Base-by-base conservation (phyloP, 108 stramenopile species). In the Conticribra guillardii region DNA sequence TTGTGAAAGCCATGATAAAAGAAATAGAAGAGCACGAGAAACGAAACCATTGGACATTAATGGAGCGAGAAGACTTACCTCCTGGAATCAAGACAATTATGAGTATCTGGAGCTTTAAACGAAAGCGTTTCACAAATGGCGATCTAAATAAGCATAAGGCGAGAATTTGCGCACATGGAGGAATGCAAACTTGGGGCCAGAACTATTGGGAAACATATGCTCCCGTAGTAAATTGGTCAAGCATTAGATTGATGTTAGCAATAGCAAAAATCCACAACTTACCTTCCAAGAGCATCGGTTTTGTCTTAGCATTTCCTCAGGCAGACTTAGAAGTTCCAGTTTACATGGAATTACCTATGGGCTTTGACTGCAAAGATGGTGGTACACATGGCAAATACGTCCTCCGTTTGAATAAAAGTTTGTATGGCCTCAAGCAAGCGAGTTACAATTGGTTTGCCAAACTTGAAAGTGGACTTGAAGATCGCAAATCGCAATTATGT, bases 201-300 rank as follows among this genome's bases (percentile, higher is more conserved):
- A 61, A 81, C 64, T 81, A 66, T 54, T 73, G 34, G 44, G 80
- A 85, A 52, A 85, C 84, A 11, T 85, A 70, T 55, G 26, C 76
- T 15, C 80, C 70, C 11, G 77, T 72, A 1, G 70, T 72, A 0
- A 48, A 47, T 24, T 45, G 41, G 60, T 16, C 46, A 1, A 61
- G 45, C 17, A 44, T 45, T 24, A 23, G 11, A 46, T 47, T 29
- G 24, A 17, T 58, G n/a, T 34, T 58, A 33, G 29, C 31, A 17
- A 58, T 58, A 18, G 57, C 57, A 18, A 31, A 58, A 18, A 58
- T 47, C 24, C 45, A 47, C 14, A 44, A 44, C 17, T 16, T 61
- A 15, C 41, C 41, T 15, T 47, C 60, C 41, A 48, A 61, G 26
- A 45, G 41, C 15, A 61, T 61, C 24, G 66, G 54, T 54, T 55